Percentiles rank a stretch among this genome's conserved stretches.
Conservation (phyloP, 75 land plant genomes). For the Azolla pinnata region DNA sequence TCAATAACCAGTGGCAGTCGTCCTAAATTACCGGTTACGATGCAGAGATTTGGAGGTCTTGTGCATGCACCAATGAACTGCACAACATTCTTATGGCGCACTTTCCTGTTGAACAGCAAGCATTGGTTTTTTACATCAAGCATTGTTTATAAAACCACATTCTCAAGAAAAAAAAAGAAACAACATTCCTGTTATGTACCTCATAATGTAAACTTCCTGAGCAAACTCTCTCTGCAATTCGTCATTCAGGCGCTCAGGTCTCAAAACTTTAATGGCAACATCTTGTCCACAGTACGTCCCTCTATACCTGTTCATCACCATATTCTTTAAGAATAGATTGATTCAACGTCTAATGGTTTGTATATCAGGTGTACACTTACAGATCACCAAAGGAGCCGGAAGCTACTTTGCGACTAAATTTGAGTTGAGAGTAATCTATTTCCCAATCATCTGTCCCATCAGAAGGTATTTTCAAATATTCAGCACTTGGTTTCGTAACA, state of each 20-base stretch:
- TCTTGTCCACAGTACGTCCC: constrained; percentile 64
- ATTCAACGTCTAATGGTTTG: no score
- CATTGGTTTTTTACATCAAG: no score
- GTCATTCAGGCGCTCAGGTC: constrained; percentile 51
- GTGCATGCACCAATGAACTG: constrained; percentile 93
- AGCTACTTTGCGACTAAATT: constrained; percentile 65
- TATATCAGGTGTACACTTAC: no score
- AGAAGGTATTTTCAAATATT: constrained; percentile 50
- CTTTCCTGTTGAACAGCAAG: constrained; percentile 49
- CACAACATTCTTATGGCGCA: constrained; percentile 75
- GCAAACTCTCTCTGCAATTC: constrained; percentile 42
- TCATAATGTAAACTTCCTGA: constrained; percentile 59
- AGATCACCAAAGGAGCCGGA: constrained; percentile 91
- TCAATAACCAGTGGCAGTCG: no score
- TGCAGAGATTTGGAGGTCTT: constrained; percentile 62
- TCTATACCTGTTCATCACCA: constrained; percentile 34
- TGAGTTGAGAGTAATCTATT: constrained; percentile 59
- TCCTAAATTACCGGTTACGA: constrained; percentile 79
- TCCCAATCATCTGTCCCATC: constrained; percentile 94
- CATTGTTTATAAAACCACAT: no score
- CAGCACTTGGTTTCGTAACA: constrained; percentile 6
- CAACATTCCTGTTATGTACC: no score
- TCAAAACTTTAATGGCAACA: constrained; percentile 67
- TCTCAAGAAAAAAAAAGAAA: no score
- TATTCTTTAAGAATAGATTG: not conserved